A percentile compares a stretch with the other conserved stretches of the same genome.
phyloP scores from a whole-genome alignment of 1,284 basidiomycete genomes.

The Clitocybe nebularis region DNA sequence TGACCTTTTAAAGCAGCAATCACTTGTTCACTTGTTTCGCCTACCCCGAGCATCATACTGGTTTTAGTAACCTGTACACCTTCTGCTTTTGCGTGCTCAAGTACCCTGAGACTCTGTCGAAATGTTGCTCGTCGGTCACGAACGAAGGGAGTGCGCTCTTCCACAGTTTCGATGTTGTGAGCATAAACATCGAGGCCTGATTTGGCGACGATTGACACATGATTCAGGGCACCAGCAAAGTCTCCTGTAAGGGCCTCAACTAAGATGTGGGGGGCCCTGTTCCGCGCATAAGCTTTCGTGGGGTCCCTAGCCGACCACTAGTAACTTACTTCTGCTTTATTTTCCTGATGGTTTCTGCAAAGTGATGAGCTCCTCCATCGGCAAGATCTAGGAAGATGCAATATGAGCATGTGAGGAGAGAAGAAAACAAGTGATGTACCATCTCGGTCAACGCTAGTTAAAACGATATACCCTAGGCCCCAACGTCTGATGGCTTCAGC shows the following conservation, averaged over 20 bases:
- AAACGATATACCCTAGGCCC: constrained; percentile 97
- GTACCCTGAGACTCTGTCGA: constrained; percentile 82
- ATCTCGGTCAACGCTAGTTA: constrained; percentile 96
- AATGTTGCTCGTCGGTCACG: constrained; percentile 94
- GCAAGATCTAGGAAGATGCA: constrained; percentile 61
- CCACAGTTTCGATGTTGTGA: constrained; percentile 96
- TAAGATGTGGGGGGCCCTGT: constrained; percentile 88
- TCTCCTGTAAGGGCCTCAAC: constrained; percentile 98
- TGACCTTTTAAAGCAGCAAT: constrained; percentile 80
- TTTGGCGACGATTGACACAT: constrained; percentile 81
- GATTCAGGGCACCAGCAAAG: constrained; percentile 77
- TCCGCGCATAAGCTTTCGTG: constrained; percentile 3
- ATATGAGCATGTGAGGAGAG: constrained; percentile 2
- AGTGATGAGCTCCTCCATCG: constrained; percentile 92
- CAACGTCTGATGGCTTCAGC: constrained; percentile 98
- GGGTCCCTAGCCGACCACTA: background rate
- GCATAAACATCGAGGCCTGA: constrained; percentile 98
- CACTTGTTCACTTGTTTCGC: constrained; percentile 85
- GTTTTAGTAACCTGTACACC: constrained; percentile 94
- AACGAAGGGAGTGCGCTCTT: constrained; percentile 91
- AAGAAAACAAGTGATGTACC: constrained; percentile 45
- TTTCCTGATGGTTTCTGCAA: constrained; percentile 91
- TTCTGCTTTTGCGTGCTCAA: constrained; percentile 78
- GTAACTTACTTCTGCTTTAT: constrained; percentile 85
- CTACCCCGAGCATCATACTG: constrained; percentile 98